Evolutionary conservation across 1,284 basidiomycete genomes (phyloP).

Genomic region (Trichosporon coremiiforme): DNA sequence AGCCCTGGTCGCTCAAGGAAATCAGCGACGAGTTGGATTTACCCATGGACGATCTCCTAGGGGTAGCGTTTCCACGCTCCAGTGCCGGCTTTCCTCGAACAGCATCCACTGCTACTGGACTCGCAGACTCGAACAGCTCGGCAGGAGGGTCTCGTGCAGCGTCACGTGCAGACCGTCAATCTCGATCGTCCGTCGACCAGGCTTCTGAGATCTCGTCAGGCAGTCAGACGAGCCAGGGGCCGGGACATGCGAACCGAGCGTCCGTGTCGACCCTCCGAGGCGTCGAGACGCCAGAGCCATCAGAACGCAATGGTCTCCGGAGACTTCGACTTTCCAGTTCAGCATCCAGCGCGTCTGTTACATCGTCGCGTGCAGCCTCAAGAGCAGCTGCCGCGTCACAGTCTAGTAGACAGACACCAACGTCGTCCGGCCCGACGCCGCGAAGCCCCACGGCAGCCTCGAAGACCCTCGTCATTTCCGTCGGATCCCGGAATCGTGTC

Average conservation of each 20-base stretch:
- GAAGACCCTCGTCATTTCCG: slow-evolving; percentile 34
- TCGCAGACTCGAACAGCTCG: slow-evolving; percentile 16
- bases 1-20: slow-evolving; percentile 84
- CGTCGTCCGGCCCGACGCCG: slow-evolving; percentile 33
- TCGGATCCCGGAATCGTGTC: slow-evolving; percentile 26
- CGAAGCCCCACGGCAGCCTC: slow-evolving; percentile 42
- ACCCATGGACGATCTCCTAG: slow-evolving; percentile 68
- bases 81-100: slow-evolving; percentile 34
- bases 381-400: slow-evolving; percentile 10
- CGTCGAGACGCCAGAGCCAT: slow-evolving; percentile 25
- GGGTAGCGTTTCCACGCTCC: slow-evolving; percentile 25
- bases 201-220: slow-evolving; percentile 13
- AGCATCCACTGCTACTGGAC: slow-evolving; percentile 25
- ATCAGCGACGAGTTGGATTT: slow-evolving; percentile 82
- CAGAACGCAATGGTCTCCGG: slow-evolving; percentile 39
- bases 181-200: slow-evolving; percentile 16
- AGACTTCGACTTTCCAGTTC: slow-evolving; percentile 43
- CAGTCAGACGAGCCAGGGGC: slow-evolving; percentile 16
- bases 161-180: slow-evolving; percentile 11
- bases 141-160: not conserved
- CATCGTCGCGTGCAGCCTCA: slow-evolving; percentile 22
- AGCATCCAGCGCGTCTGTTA: slow-evolving; percentile 37
- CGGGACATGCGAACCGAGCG: slow-evolving; percentile 17
- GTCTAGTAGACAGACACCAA: slow-evolving; percentile 16
- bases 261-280: slow-evolving; percentile 13